phyloP scores from a whole-genome alignment of 192 early-diverging fungal genomes.

The Coemansia guatemalensis region DNA sequence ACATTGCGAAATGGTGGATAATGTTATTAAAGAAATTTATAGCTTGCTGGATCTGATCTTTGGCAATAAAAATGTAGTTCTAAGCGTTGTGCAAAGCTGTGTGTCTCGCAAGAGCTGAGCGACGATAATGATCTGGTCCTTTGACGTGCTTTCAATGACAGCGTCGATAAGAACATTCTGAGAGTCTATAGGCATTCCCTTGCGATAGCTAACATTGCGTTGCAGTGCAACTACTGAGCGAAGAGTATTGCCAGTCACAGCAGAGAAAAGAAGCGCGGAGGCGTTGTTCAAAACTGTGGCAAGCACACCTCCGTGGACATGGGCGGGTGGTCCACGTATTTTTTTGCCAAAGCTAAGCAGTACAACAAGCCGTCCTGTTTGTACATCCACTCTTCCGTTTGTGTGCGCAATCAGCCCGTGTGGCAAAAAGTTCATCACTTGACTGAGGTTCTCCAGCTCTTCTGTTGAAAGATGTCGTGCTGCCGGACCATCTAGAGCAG shows the following conservation, averaged over 20 bases:
- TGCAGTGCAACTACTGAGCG: background rate
- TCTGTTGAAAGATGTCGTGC: background rate
- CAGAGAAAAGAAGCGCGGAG: conserved; percentile 14
- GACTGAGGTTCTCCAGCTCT: conserved; percentile 14
- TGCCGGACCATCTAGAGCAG: too few relatives aligned
- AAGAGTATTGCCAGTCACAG: background rate
- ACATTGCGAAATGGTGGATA: background rate
- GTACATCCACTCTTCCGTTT: conserved; percentile 2
- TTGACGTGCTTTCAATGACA: background rate
- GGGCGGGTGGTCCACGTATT: conserved; percentile 20
- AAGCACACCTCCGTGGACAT: conserved; percentile 38
- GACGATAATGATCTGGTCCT: conserved; percentile 2
- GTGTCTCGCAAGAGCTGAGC: conserved; percentile 11
- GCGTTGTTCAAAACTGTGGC: conserved; percentile 32
- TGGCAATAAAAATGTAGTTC: conserved; percentile 23
- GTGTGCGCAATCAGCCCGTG: conserved; percentile 7
- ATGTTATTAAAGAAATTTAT: conserved; percentile 8
- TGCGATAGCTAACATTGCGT: conserved; percentile 25
- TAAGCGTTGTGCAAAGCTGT: conserved; percentile 18
- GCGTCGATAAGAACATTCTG: conserved; percentile 18
- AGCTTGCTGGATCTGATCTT: conserved; percentile 11
- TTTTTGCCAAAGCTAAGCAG: conserved; percentile 17
- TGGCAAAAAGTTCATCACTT: conserved; percentile 29
- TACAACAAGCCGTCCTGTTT: background rate
- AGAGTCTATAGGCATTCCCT: conserved; percentile 17